Evolutionary conservation across 345 rosid genomes (phyloP), one percentile per base, ranked within the genome.

Genomic region (Chamaenerion angustifolium): DNA sequence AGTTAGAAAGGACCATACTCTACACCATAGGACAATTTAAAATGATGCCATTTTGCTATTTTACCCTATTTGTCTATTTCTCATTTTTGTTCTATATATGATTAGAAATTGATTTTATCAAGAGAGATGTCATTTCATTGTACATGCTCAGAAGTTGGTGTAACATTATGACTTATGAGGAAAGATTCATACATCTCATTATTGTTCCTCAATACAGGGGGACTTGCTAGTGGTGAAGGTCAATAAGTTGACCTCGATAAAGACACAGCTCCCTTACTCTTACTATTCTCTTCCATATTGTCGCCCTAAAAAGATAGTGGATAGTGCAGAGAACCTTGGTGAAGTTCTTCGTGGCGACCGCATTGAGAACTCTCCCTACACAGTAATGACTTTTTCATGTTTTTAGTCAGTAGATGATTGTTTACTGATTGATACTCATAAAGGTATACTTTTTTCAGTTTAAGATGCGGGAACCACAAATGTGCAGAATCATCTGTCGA

Each of bases 281-380:
- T 89, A 65, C 59, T 89, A 89, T 48, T 76, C 95, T 8, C 82
- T 89, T 54, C 90, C 90, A 11, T 76, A 69, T 49, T 83, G 90
- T 55, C 56, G 25, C 31, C 97, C 97, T 12, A 43, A 67, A 40
- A 75, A 77, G 64, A 89, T 89, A 14, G 63, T 81, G 15, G 97
- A 89, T 69, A 89, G 90, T 61, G 78, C 97, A 16, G 97, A 89
- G 76, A 89, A 89, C 74, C 97, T 89, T 48, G 95, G 97, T 23
- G 97, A 89, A 76, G 97, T 89, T 12, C 95, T 89, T 51, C 97
- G 97, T 9, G 97, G 97, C 49, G 97, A 89, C 61, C 88, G 95
- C 3, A 89, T 89, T 14, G 97, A 89, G 37, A 89, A 89, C 69
- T 84, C 97, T 1, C 81, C 88, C 48, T 89, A 72, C 57, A 77